These are phyloP conservation scores for Xylariaceae sp. DNA, from an alignment of 2,329 filamentous ascomycete genomes.

Conservation along the genomic window DNA sequence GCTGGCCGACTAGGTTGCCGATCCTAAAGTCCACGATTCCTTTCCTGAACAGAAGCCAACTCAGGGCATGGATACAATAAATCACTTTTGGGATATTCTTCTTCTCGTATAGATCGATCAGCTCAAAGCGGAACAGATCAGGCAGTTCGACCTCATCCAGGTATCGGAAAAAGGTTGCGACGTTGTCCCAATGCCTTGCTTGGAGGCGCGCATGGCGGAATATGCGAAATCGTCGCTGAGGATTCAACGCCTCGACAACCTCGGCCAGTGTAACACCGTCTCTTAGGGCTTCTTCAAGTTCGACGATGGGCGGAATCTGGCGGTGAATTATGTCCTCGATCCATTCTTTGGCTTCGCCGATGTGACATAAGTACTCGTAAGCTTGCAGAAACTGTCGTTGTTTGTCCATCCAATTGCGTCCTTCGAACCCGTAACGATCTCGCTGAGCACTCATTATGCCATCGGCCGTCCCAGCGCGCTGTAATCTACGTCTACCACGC, in stretches of 20 bases:
- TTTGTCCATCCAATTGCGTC: conserved; percentile 97
- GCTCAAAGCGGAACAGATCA: conserved; percentile 92
- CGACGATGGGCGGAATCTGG: conserved; percentile 80
- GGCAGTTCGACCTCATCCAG: conserved; percentile 88
- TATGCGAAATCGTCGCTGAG: conserved; percentile 71
- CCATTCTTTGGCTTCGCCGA: conserved; percentile 98
- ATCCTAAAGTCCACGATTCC: conserved; percentile 95
- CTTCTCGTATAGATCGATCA: conserved; percentile 98
- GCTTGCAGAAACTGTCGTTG: conserved; percentile 94
- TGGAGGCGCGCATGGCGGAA: conserved; percentile 83
- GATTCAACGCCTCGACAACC: conserved; percentile 83
- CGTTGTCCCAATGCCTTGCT: conserved; percentile 96
- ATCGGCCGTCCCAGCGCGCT: conserved; percentile 59
- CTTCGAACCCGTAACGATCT: conserved; percentile 66
- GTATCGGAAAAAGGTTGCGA: conserved; percentile 92
- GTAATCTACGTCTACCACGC: conserved; percentile 76
- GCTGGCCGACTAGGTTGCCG: conserved; percentile 90
- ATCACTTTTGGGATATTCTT: conserved; percentile 99
- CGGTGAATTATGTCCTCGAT: conserved; percentile 58
- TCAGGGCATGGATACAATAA: conserved; percentile 95
- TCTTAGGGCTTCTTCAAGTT: conserved; percentile 86
- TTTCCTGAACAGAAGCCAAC: conserved; percentile 94
- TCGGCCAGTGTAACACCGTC: conserved; percentile 94
- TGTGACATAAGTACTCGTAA: conserved; percentile 98
- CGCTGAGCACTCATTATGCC: conserved; percentile 35